Evolutionary conservation across 208 protist species (phyloP).

Genomic region (Tetramitus jugosus): DNA sequence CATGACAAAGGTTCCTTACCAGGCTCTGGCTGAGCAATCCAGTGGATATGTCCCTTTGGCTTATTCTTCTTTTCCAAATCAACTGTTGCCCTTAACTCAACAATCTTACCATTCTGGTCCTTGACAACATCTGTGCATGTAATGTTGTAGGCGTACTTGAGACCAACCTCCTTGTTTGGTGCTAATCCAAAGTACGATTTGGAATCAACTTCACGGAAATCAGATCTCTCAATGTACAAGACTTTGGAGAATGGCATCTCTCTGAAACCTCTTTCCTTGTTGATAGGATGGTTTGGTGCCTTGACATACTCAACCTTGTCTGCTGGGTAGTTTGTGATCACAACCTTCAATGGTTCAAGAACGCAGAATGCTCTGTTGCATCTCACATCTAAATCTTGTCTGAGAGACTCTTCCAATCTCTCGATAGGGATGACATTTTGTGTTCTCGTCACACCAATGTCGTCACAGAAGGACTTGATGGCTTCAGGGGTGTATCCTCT

Average conservation of each 20-base stretch:
- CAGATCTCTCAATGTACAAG: conserved; percentile 93
- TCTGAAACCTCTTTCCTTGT: conserved; percentile 62
- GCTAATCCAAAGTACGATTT: conserved; percentile 57
- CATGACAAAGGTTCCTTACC: conserved; percentile 15
- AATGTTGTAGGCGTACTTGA: conserved; percentile 55
- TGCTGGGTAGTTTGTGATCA: conserved; percentile 78
- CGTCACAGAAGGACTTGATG: conserved; percentile 93
- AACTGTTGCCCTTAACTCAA: conserved; percentile 25
- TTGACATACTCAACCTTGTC: conserved; percentile 57
- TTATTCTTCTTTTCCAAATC: conserved; percentile 26
- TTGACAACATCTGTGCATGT: conserved; percentile 37
- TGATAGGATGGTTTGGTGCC: conserved; percentile 86
- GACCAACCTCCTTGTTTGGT: conserved; percentile 49
- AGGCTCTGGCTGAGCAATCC: conserved; percentile 41
- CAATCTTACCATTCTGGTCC: conserved; percentile 31
- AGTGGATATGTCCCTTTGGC: conserved; percentile 60
- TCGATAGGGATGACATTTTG: conserved; percentile 80
- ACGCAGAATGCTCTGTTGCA: conserved; percentile 70
- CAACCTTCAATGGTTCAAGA: conserved; percentile 90
- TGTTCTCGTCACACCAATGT: conserved; percentile 79
- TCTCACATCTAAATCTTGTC: conserved; percentile 84
- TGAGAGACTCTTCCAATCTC: conserved; percentile 84
- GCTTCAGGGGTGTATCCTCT: conserved; percentile 89
- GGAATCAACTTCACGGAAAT: conserved; percentile 71
- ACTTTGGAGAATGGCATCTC: conserved; percentile 68